phyloP scores from a whole-genome alignment of 331 rosid genomes.

The Cucumis variabilis region DNA sequence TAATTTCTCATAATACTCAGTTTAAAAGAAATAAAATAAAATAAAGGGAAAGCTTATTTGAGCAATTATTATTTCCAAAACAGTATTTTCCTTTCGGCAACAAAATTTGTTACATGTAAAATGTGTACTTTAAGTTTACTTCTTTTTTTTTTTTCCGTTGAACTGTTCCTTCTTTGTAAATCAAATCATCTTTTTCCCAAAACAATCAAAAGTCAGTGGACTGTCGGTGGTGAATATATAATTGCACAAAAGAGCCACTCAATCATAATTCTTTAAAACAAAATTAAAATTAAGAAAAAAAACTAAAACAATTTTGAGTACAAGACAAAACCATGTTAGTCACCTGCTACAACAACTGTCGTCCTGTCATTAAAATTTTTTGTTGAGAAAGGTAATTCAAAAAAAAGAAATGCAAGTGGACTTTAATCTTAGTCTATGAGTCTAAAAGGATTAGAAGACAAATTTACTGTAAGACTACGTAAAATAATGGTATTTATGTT shows the following conservation, averaged over 20 bases:
- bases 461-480: too few relatives aligned
- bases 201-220: neutral
- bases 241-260: neutral
- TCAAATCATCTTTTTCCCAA: neutral
- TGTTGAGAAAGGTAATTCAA: too few relatives aligned
- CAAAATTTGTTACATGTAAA: neutral
- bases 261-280: neutral
- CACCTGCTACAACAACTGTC: too few relatives aligned
- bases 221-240: neutral
- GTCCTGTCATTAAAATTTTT: too few relatives aligned
- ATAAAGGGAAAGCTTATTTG: neutral
- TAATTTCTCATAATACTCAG: neutral
- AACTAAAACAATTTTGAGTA: neutral
- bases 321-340: neutral
- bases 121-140: slow-evolving; percentile 25
- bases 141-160: neutral
- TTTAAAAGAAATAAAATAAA: too few relatives aligned
- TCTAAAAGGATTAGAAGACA: too few relatives aligned
- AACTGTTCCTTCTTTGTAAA: neutral
- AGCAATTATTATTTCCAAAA: neutral
- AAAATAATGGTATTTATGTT: too few relatives aligned
- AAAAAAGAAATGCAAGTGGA: too few relatives aligned
- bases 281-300: neutral
- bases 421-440: too few relatives aligned
- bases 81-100: neutral